Evolutionary conservation across 495 filamentous ascomycete genomes (phyloP), one percentile per base, ranked within the genome.

Genomic region (Xylaria acuta): DNA sequence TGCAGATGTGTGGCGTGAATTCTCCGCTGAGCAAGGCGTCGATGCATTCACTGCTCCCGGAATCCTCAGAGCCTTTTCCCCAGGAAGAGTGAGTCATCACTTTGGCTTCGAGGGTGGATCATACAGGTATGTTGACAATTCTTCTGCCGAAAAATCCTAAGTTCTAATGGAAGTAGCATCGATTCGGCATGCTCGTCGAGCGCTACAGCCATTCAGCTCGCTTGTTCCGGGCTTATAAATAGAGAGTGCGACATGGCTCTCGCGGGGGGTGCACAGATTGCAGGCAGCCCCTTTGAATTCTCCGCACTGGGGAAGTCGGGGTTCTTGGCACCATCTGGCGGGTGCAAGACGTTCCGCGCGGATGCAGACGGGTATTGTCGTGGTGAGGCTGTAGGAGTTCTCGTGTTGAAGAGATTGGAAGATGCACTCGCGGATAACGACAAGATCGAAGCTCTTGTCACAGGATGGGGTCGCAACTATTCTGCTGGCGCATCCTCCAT

Each of bases 41-140:
- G 92, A 94, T 77, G 93, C 92, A 2, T 93, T 93, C 75, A 94
- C 90, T 78, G 93, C 93, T 72, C 89, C 93, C 1, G 93, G 93
- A 60, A 90, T 89, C 56, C 88, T 91, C 45, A 86, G 92, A 66
- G 92, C 92, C 5, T 94, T 95, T 74, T 88, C 88, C 11, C 92
- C 77, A 2, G 77, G 78, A 0, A 58, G 76, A 34, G 56, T 79
- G 5, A 86, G 85, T 67, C 86, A 82, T 67, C 77, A 80, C 66
- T 87, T 84, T 67, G 75, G 76, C 12, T 84, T 75, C 51, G 75
- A 75, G 27, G 83, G 83, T 3, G 79, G 79, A n/a, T 76, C 67
- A 14, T 81, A 77, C 30, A 91, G 54, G 67, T 69, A 62, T 11
- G 67, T 60, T 43, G 9, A 20, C 22, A 25, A 41, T 45, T 53